These are phyloP conservation scores for Syncephalis plumigaleata DNA, from an alignment of 371 early-diverging fungal species.

Conservation along the genomic window DNA sequence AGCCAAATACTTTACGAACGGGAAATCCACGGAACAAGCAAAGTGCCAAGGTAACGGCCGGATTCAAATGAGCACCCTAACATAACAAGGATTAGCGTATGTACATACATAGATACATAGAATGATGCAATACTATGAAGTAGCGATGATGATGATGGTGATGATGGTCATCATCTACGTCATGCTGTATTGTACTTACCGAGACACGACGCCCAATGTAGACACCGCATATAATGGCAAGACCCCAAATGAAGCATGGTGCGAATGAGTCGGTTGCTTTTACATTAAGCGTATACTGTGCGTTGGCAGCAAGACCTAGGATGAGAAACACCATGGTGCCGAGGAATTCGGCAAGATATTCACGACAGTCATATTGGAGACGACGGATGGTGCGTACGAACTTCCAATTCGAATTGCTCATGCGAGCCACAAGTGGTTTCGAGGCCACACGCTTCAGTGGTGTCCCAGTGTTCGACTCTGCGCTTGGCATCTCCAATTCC, in stretches of 20 bases:
- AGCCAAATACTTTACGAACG: conserved; percentile 34
- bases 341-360: conserved; percentile 58
- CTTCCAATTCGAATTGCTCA: no score
- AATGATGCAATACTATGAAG: no score
- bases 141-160: no score
- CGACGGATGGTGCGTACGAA: no score
- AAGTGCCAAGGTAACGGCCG: conserved; percentile 53
- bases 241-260: conserved; percentile 13
- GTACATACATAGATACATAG: no score
- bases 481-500: no score
- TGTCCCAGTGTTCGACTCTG: no score
- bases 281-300: conserved; percentile 17
- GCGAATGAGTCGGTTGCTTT: conserved; percentile 6
- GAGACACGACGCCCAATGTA: conserved; percentile 1
- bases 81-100: neutral
- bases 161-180: no score
- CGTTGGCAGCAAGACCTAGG: conserved; percentile 45
- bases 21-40: conserved; percentile 52
- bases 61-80: conserved; percentile 59
- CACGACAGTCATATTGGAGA: conserved; percentile 1
- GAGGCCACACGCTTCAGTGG: no score
- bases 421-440: no score
- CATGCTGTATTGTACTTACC: no score
- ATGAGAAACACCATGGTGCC: conserved; percentile 56
- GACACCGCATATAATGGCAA: neutral